Percentiles rank a stretch among this genome's conserved stretches.
Conservation (phyloP, 1,284 basidiomycete species). For the Cutaneotrichosporon mucoides region DNA sequence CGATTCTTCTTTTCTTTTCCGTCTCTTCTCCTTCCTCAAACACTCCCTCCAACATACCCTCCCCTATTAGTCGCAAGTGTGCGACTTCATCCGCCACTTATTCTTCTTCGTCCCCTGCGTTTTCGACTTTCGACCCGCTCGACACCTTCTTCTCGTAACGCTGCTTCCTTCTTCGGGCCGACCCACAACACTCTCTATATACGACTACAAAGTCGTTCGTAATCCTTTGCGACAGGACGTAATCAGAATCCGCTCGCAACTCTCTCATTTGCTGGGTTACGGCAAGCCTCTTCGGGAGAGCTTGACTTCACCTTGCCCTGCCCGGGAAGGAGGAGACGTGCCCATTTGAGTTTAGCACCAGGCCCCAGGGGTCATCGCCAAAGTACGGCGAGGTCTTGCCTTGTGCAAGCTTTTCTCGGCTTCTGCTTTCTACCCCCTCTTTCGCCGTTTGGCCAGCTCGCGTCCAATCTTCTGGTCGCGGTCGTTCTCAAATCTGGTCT, state of each 20-base stretch:
- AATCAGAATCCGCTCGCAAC: neutral
- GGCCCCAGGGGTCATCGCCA: neutral
- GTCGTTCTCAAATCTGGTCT: no score
- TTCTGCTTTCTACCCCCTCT: no score
- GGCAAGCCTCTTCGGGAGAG: neutral
- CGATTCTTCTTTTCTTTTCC: neutral
- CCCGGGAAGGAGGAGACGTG: constrained; percentile 3
- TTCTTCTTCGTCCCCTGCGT: no score
- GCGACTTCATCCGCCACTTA: no score
- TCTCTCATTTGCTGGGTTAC: neutral
- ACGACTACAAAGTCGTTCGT: neutral
- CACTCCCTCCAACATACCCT: neutral
- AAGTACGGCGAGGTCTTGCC: neutral
- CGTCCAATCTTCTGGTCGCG: no score
- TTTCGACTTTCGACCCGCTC: no score
- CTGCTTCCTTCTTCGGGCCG: neutral
- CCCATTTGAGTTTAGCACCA: neutral
- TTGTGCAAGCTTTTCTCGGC: no score
- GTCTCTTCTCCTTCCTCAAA: neutral
- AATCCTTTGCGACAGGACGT: neutral
- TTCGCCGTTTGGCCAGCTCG: no score
- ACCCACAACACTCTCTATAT: neutral
- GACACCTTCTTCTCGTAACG: no score
- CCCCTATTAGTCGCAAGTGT: no score
- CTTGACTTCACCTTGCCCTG: neutral